Percentiles rank a stretch among this genome's conserved stretches.
phyloP scores from a whole-genome alignment of 1,284 basidiomycete species.

The Singerocomus rubriflavus region DNA sequence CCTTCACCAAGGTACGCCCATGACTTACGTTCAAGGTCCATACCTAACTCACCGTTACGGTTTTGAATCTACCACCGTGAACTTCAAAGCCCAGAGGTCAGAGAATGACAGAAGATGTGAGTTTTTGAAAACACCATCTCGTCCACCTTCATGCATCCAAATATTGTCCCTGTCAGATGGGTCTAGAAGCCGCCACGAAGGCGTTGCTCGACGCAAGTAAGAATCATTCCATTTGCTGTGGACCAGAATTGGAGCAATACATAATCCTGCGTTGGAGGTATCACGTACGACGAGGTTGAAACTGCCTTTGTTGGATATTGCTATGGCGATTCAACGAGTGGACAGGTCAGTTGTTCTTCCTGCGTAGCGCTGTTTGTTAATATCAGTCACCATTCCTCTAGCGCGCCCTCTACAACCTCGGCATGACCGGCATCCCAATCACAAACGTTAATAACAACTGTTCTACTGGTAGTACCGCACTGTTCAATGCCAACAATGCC shows the following conservation, averaged over 20 bases:
- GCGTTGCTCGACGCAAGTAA: conserved; percentile 23
- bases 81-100: conserved; percentile 21
- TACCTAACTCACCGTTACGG: not conserved
- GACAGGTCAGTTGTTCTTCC: conserved; percentile 47
- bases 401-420: conserved; percentile 80
- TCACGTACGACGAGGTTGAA: conserved; percentile 78
- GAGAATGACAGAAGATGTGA: conserved; percentile 27
- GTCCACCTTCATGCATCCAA: not conserved
- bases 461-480: conserved; percentile 73
- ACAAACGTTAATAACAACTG: conserved; percentile 88
- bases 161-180: conserved; percentile 11
- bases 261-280: conserved; percentile 40
- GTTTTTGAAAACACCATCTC: not conserved
- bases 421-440: conserved; percentile 82
- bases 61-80: not conserved
- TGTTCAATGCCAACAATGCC: conserved; percentile 66
- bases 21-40: not conserved
- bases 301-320: conserved; percentile 79
- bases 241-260: not conserved
- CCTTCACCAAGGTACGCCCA: conserved; percentile 21
- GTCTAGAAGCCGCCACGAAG: conserved; percentile 20
- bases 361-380: conserved; percentile 37
- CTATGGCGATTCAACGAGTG: conserved; percentile 78
- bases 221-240: not conserved
- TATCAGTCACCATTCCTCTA: not conserved